These are phyloP conservation scores for Hypoxylon fragiforme DNA, from an alignment of 495 filamentous ascomycete genomes.

Conservation along the genomic window DNA sequence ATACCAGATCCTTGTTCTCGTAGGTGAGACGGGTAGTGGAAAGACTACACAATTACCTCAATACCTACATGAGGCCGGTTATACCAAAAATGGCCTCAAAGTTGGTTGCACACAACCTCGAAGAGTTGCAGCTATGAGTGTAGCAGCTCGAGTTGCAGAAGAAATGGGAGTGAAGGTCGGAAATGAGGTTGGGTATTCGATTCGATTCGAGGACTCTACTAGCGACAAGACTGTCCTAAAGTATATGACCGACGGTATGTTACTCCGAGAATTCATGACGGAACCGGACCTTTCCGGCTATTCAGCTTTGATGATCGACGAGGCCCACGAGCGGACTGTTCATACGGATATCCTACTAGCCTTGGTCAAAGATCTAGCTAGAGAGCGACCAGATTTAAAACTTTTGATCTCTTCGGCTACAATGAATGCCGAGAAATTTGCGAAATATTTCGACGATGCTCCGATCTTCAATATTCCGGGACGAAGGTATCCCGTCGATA, in stretches of 20 bases:
- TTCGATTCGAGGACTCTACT: constrained; percentile 93
- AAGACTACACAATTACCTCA: constrained; percentile 91
- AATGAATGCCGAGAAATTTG: constrained; percentile 92
- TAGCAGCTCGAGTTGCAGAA: constrained; percentile 90
- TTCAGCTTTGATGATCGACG: constrained; percentile 92
- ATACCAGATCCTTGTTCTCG: constrained; percentile 79
- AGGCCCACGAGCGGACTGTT: constrained; percentile 93
- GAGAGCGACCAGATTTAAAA: constrained; percentile 84
- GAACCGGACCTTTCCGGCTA: constrained; percentile 87
- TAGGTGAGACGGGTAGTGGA: constrained; percentile 86
- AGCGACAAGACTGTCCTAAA: constrained; percentile 92
- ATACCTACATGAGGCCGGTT: constrained; percentile 88
- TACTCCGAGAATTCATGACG: constrained; percentile 86
- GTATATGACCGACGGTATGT: constrained; percentile 99
- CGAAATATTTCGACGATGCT: constrained; percentile 88
- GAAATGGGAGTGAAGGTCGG: constrained; percentile 91
- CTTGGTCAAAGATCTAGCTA: constrained; percentile 87
- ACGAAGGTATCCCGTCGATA: constrained; percentile 85
- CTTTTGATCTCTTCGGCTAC: constrained; percentile 93
- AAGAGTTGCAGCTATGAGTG: constrained; percentile 94
- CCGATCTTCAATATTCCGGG: constrained; percentile 97
- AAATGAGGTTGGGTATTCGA: constrained; percentile 92
- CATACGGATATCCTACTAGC: constrained; percentile 91
- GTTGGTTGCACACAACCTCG: constrained; percentile 86
- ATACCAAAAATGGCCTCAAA: constrained; percentile 73